A percentile compares a stretch with the other conserved stretches of the same genome.
phyloP scores from a whole-genome alignment of 2,329 filamentous ascomycete species.

The Botryotinia convoluta region DNA sequence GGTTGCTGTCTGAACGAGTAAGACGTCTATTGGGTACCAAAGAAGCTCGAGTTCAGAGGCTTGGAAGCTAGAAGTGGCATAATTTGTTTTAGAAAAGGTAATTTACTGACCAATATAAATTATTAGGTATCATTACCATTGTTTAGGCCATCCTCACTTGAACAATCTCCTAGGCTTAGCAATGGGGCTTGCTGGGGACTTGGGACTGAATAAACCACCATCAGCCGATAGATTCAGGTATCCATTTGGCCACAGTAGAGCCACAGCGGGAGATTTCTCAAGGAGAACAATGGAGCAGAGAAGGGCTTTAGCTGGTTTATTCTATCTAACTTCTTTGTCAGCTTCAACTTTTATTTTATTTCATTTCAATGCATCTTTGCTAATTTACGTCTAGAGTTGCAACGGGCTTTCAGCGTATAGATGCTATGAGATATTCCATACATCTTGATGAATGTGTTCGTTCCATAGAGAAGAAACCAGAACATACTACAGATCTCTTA shows the following conservation, averaged over 20 bases:
- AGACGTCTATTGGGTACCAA: neutral
- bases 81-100: neutral
- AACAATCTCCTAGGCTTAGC: constrained; percentile 16
- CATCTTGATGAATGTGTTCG: constrained; percentile 11
- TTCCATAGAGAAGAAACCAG: neutral
- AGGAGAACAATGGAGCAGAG: constrained; percentile 13
- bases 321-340: constrained; percentile 18
- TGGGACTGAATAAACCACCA: constrained; percentile 13
- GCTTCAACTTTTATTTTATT: neutral
- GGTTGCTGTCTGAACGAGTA: neutral
- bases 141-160: constrained; percentile 13
- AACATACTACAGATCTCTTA: constrained; percentile 5
- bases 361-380: neutral
- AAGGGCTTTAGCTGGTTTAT: constrained; percentile 10
- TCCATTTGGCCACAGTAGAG: constrained; percentile 3
- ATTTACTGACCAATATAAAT: neutral
- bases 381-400: neutral
- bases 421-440: constrained; percentile 12
- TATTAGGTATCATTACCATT: constrained; percentile 21
- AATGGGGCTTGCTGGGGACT: neutral
- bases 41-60: neutral
- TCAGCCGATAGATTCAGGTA: constrained; percentile 6
- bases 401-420: constrained; percentile 11
- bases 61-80: neutral
- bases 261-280: neutral